Conservation (phyloP, 352 stramenopile species). For the Poterioochromonas sp. region DNA sequence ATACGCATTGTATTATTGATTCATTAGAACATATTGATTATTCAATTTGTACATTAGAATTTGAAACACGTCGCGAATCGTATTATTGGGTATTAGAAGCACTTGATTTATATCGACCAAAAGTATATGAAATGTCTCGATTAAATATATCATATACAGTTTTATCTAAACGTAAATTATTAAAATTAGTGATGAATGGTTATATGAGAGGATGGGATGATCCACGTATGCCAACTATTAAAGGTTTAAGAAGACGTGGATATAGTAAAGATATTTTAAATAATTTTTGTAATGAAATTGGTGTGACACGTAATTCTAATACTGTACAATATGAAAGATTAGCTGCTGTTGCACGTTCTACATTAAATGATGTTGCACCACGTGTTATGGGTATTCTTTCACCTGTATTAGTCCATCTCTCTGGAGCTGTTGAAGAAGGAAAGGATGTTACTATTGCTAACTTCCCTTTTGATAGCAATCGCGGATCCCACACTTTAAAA, state of each 20-base stretch:
- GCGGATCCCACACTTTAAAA: constrained; percentile 56
- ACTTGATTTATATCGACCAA: constrained; percentile 92
- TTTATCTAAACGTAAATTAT: constrained; percentile 93
- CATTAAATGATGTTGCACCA: not conserved
- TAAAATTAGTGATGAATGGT: constrained; percentile 78
- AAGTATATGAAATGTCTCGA: constrained; percentile 87
- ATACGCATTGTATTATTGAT: constrained; percentile 89
- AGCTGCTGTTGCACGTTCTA: not conserved
- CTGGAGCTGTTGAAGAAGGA: constrained; percentile 44
- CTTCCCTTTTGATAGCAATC: constrained; percentile 52
- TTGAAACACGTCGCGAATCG: constrained; percentile 92
- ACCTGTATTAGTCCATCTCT: constrained; percentile 63
- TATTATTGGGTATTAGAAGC: constrained; percentile 98
- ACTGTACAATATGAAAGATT: constrained; percentile 53
- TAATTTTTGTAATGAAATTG: constrained; percentile 72
- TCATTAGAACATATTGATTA: constrained; percentile 94
- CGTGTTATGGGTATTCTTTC: constrained; percentile 61
- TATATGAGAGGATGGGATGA: constrained; percentile 83
- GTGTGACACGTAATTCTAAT: constrained; percentile 64
- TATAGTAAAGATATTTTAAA: constrained; percentile 79
- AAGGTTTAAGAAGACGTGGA: constrained; percentile 69
- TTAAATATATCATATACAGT: constrained; percentile 96
- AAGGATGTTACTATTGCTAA: constrained; percentile 48
- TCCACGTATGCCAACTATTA: constrained; percentile 93
- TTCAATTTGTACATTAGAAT: constrained; percentile 99